These are phyloP conservation scores for Globisporangium heterothallicum DNA, from an alignment of 352 stramenopile species.

Conservation along the genomic window DNA sequence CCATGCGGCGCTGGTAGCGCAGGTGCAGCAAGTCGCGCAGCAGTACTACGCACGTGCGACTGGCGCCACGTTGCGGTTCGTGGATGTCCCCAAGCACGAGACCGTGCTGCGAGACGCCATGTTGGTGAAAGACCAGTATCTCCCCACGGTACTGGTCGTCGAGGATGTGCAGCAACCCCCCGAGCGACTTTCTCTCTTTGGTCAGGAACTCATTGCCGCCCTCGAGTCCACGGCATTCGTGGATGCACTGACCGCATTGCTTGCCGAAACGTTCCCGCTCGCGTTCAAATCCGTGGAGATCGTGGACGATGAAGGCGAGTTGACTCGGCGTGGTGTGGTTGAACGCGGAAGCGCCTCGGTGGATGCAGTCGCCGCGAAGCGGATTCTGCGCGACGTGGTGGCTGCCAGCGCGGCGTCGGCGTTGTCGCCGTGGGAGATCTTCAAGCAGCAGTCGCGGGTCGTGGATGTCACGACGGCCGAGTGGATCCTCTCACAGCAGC, in stretches of 20 bases:
- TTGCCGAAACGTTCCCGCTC: conserved; percentile 1
- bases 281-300: conserved; percentile 1
- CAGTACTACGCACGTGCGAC: conserved; percentile 7
- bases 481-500: conserved; percentile 1
- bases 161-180: conserved; percentile 15
- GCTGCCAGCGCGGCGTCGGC: not conserved
- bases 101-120: conserved; percentile 19
- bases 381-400: too few species aligned
- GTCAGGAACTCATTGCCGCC: conserved; percentile 4
- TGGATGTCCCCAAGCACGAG: conserved; percentile 22
- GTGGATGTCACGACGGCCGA: not conserved
- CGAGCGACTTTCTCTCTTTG: conserved; percentile 10
- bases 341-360: too few species aligned
- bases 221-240: conserved; percentile 7
- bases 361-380: too few species aligned
- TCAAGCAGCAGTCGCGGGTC: not conserved
- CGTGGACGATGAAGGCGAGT: not conserved
- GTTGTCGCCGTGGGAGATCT: conserved; percentile 8
- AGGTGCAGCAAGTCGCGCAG: conserved; percentile 12
- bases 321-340: too few species aligned
- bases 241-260: conserved; percentile 2
- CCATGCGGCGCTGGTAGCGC: conserved; percentile 9
- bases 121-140: conserved; percentile 20
- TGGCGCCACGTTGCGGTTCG: conserved; percentile 21
- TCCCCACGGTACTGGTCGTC: conserved; percentile 24